Base-by-base conservation (phyloP, 495 filamentous ascomycete genomes). In the Hypoxylon trugodes region DNA sequence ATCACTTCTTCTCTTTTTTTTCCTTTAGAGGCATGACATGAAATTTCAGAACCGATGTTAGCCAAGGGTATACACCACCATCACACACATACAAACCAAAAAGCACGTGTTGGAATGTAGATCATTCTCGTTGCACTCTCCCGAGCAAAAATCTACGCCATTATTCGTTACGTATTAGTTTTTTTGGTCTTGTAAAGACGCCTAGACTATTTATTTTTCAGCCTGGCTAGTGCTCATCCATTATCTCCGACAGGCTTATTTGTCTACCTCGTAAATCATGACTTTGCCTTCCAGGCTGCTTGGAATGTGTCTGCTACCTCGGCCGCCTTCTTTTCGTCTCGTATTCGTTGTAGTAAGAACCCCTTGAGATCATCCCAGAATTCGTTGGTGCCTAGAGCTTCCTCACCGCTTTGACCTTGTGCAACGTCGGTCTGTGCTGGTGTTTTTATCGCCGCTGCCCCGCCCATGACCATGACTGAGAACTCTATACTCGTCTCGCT, bases 301-400 rank as follows among this genome's bases (percentile, higher is more conserved):
- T 81, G 88, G 65, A 96, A 97, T 33, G 87, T 71, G n/a, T 69
- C 74, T 41, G 81, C 74, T 59, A 91, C 74, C 71, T 86, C 85
- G 64, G 81, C 84, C 6, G 88, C 90, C 55, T 86, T 83, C 50
- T 74, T 76, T 56, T 88, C 84, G 74, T 96, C 90, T 74, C 87
- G 85, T 57, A 97, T 61, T 74, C 90, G 84, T 81, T 91, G 89
- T 66, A 84, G 74, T 73, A 98, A 73, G 70, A 88, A 98, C 10
- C 84, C 90, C 70, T 85, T 87, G 62, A 98, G 72, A 81, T 98
- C 95, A 28, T 77, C 75, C 95, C 95, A 98, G 75, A 98, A 98
- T 59, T 83, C 86, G 26, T 89, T 87, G 19, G 85, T 88, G 58
- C 80, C 68, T 60, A 97, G 66, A 33, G 89, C 81, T 18, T 81